These are phyloP conservation scores for Endocalyx cinctus DNA, from an alignment of 2,329 filamentous ascomycete species.

Conservation along the genomic window DNA sequence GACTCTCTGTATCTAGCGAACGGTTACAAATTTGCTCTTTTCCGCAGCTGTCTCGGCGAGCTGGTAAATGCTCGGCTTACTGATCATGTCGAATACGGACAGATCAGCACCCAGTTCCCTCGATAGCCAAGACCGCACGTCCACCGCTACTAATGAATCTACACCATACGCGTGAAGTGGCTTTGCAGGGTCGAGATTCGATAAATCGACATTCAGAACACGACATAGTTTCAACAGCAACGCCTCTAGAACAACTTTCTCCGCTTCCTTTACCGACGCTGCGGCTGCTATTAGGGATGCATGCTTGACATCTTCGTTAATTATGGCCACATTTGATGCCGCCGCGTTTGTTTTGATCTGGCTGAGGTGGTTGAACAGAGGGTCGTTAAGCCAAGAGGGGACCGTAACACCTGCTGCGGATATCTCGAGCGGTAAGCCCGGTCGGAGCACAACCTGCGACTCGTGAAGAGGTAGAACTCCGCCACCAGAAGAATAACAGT, in stretches of 20 bases:
- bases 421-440: constrained; percentile 5
- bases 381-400: constrained; percentile 4
- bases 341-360: background rate
- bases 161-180: constrained; percentile 19
- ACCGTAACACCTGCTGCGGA: constrained; percentile 3
- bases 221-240: constrained; percentile 20
- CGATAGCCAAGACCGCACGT: constrained; percentile 19
- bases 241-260: constrained; percentile 17
- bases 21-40: constrained; percentile 20
- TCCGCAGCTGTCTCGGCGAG: constrained; percentile 17
- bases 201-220: constrained; percentile 17
- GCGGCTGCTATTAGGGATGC: constrained; percentile 14
- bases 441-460: constrained; percentile 3
- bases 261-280: constrained; percentile 15
- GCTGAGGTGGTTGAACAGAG: constrained; percentile 4
- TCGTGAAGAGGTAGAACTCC: background rate
- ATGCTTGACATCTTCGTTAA: constrained; percentile 10
- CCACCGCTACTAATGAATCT: constrained; percentile 22
- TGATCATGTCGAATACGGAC: constrained; percentile 22
- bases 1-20: too few relatives aligned
- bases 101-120: constrained; percentile 20
- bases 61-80: constrained; percentile 17
- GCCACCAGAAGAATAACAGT: background rate
- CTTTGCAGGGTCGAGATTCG: constrained; percentile 14
- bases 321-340: background rate